Evolutionary conservation across 495 filamentous ascomycete species (phyloP).

Genomic region (Tuber umbilicatum): DNA sequence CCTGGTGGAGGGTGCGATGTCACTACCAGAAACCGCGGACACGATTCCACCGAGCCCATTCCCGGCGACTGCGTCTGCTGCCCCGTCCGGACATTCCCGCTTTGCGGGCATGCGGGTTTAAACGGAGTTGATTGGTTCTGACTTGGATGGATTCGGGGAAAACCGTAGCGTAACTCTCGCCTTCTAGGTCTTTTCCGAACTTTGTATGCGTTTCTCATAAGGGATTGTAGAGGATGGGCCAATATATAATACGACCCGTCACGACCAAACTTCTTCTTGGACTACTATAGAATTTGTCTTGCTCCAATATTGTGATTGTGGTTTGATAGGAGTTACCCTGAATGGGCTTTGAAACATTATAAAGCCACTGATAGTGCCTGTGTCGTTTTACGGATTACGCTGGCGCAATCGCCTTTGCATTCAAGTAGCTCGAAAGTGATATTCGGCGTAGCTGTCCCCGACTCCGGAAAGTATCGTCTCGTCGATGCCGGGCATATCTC

Average conservation of each 20-base stretch:
- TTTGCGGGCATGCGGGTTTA: constrained; percentile 28
- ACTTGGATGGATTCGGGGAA: constrained; percentile 50
- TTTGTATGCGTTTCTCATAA: constrained; percentile 43
- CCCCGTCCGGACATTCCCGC: constrained; percentile 56
- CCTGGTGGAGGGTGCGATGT: constrained; percentile 56
- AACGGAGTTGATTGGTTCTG: constrained; percentile 6
- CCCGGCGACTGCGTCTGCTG: constrained; percentile 59
- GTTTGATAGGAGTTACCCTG: constrained; percentile 40
- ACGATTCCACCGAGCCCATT: constrained; percentile 66
- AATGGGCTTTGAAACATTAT: not conserved
- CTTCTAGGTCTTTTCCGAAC: constrained; percentile 61
- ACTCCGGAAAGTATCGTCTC: constrained; percentile 54
- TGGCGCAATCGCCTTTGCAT: constrained; percentile 60
- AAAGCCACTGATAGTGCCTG: constrained; percentile 27
- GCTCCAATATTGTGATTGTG: constrained; percentile 66
- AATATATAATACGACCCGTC: constrained; percentile 50
- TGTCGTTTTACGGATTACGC: constrained; percentile 65
- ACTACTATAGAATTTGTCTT: constrained; percentile 59
- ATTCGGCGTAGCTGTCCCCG: constrained; percentile 57
- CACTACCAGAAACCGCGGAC: constrained; percentile 63
- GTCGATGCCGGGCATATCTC: constrained; percentile 61
- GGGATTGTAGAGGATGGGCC: not conserved
- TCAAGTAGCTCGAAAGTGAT: constrained; percentile 66
- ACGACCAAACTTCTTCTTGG: constrained; percentile 62
- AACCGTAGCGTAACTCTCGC: constrained; percentile 52